Evolutionary conservation across 108 stramenopile genomes (phyloP), one percentile per base, ranked within the genome.

Genomic region (Discostella pseudostelligera): DNA sequence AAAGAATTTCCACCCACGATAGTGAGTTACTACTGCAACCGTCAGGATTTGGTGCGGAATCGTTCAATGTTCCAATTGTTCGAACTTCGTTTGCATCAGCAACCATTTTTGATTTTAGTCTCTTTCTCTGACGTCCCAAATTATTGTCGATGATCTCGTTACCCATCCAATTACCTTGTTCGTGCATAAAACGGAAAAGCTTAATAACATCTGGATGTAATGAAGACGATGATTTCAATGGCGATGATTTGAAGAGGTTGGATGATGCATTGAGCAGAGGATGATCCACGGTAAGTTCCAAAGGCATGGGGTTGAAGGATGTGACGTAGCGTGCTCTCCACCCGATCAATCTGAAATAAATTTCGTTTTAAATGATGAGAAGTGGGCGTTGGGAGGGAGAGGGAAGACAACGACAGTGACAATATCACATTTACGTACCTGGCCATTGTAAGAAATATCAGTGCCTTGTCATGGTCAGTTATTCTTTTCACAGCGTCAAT

Each of bases 261-360:
- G 16, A 20, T 3, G 42, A 54, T 19, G 59, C 16, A 3, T 5
- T 13, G 25, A 92, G 70, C 24, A 93, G 35, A 11, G 92, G 92
- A 66, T 93, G 87, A 39, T 89, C 73, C 7, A 85, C 81, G 46
- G 87, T 84, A 26, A 93, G 72, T 69, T 88, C 82, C 47, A 72
- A 56, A 7, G 65, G 47, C 16, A 83, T 80, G 0, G 88, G 87
- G 49, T 82, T 71, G 2, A 93, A 22, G 8, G 82, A 72, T 26
- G 80, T 45, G n/a, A 89, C 87, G 62, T 76, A 85, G 10, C 92
- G 81, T 46, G 84, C 83, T 59, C 85, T 79, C 92, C 92, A 93
- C 11, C 87, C 82, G 59, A 89, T 32, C 2, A 87, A 88, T 66
- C 91, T 81, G 44, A 16, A 48, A 48, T 51, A 20, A 3, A 4